Evolutionary conservation across 2,329 filamentous ascomycete genomes (phyloP).

Genomic region (Chalaropsis ovoidea): DNA sequence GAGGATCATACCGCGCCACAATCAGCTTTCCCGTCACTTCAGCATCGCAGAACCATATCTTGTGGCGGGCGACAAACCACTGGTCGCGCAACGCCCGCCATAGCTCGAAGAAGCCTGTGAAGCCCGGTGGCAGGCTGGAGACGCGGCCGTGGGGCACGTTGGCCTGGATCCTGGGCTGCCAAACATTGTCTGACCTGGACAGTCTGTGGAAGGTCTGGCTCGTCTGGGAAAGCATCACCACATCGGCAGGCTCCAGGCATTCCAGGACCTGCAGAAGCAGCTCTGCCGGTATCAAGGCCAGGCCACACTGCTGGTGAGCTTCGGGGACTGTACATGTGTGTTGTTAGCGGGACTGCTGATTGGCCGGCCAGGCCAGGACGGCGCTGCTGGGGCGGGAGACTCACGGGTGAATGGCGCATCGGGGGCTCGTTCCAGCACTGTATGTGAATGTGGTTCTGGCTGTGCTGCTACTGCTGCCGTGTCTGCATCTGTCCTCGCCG

Average conservation of each 20-base stretch:
- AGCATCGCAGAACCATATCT: slow-evolving; percentile 76
- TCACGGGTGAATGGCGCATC: not conserved
- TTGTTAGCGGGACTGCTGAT: not conserved
- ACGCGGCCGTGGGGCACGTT: slow-evolving; percentile 52
- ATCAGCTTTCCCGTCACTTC: slow-evolving; percentile 65
- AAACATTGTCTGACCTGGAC: slow-evolving; percentile 57
- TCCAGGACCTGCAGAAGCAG: slow-evolving; percentile 62
- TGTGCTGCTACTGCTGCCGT: not conserved
- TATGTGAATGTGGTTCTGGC: not conserved
- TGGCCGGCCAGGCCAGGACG: not conserved
- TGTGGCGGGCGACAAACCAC: slow-evolving; percentile 74
- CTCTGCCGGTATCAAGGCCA: slow-evolving; percentile 60
- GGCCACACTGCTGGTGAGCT: not conserved
- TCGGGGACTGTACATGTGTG: slow-evolving; percentile 1
- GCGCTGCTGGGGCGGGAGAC: not conserved
- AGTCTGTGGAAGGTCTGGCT: slow-evolving; percentile 52
- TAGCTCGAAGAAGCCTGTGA: slow-evolving; percentile 12
- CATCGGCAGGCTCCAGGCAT: slow-evolving; percentile 54
- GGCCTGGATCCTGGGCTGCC: slow-evolving; percentile 58
- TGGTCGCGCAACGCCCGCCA: slow-evolving; percentile 32
- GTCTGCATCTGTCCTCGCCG: not conserved
- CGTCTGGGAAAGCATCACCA: slow-evolving; percentile 49
- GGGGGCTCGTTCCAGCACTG: not conserved
- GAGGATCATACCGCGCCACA: slow-evolving; percentile 63
- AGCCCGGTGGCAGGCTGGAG: slow-evolving; percentile 34